These are phyloP conservation scores for Hamigera avellanea DNA, from an alignment of 495 filamentous ascomycete species.

Conservation along the genomic window DNA sequence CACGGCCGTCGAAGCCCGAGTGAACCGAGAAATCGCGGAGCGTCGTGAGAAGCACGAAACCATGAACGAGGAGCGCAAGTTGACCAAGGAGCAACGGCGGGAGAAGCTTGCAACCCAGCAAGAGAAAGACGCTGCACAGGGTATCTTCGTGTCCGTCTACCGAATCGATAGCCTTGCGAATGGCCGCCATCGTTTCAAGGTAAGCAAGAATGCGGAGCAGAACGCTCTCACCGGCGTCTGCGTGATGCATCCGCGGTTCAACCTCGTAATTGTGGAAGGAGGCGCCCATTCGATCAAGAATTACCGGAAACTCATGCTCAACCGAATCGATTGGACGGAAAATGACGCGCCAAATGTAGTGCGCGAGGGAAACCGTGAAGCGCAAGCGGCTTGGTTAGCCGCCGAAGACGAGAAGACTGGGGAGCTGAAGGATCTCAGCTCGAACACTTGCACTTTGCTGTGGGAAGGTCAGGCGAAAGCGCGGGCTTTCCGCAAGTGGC, in stretches of 20 bases:
- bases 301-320: constrained; percentile 84
- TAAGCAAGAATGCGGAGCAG: constrained; percentile 84
- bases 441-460: constrained; percentile 68
- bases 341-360: constrained; percentile 59
- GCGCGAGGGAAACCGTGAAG: constrained; percentile 47
- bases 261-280: constrained; percentile 83
- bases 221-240: constrained; percentile 74
- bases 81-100: constrained; percentile 79
- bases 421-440: constrained; percentile 62
- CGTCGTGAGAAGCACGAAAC: constrained; percentile 64
- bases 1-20: constrained; percentile 89
- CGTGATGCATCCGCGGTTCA: constrained; percentile 79
- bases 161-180: constrained; percentile 79
- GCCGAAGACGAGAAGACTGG: constrained; percentile 65
- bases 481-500: constrained; percentile 72
- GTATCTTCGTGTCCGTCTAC: constrained; percentile 75
- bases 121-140: constrained; percentile 76
- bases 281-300: constrained; percentile 65
- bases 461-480: constrained; percentile 80
- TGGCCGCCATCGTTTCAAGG: constrained; percentile 85
- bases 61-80: constrained; percentile 75
- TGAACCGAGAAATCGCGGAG: constrained; percentile 81
- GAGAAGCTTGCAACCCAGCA: constrained; percentile 80
- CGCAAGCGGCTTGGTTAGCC: constrained; percentile 57
- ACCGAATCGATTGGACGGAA: constrained; percentile 91